These are phyloP conservation scores for Xerocomus cyaneibrunnescens DNA, from an alignment of 1,284 basidiomycete species.

Conservation along the genomic window DNA sequence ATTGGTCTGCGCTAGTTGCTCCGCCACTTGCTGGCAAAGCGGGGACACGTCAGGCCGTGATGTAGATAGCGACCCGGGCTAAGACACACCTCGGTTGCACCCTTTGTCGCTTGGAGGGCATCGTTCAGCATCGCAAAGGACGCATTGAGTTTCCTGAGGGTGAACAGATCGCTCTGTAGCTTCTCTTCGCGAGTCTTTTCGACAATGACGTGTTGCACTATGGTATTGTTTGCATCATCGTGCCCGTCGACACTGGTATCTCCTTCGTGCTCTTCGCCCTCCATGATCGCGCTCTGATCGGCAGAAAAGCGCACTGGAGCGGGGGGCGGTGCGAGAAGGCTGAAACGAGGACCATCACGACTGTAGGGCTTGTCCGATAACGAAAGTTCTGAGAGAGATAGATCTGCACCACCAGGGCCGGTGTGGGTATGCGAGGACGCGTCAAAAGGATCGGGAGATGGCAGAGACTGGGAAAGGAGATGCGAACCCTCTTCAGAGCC, in stretches of 20 bases:
- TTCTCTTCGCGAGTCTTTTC: conserved; percentile 65
- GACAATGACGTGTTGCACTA: conserved; percentile 25
- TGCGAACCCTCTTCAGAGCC: conserved; percentile 38
- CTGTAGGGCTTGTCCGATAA: conserved; percentile 41
- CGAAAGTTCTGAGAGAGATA: conserved; percentile 64
- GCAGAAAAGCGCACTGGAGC: conserved; percentile 28
- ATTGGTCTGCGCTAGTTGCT: conserved; percentile 67
- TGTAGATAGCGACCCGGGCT: not conserved
- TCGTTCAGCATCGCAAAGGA: conserved; percentile 66
- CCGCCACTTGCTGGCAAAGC: conserved; percentile 53
- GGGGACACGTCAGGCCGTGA: not conserved
- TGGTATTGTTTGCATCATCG: conserved; percentile 26
- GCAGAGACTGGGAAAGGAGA: conserved; percentile 52
- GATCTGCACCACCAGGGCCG: conserved; percentile 50
- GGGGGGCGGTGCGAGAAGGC: conserved; percentile 41
- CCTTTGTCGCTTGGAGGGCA: conserved; percentile 57
- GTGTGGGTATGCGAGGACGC: conserved; percentile 43
- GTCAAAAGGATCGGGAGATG: conserved; percentile 35
- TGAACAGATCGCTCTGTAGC: conserved; percentile 66
- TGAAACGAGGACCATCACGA: conserved; percentile 39
- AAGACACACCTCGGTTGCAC: conserved; percentile 60
- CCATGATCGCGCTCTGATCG: conserved; percentile 29
- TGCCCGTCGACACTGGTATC: conserved; percentile 19
- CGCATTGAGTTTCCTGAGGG: conserved; percentile 68
- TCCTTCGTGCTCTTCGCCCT: conserved; percentile 33